Base-by-base conservation (phyloP, 2,329 filamentous ascomycete species). In the Rhexocercosporidium sp. region DNA sequence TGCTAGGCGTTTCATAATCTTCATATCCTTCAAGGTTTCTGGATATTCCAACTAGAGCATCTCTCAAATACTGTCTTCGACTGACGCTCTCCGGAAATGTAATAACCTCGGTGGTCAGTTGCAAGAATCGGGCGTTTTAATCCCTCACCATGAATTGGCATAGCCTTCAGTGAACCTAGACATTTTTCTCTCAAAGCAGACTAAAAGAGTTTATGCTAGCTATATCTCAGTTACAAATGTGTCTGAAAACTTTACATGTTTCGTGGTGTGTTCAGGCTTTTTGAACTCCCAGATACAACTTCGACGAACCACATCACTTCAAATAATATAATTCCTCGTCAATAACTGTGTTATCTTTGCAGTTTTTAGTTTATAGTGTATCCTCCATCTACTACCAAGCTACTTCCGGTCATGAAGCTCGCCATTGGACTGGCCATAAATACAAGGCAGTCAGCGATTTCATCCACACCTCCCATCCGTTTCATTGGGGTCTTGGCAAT, bases 401-500 rank as follows among this genome's bases (percentile, higher is more conserved):
- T 78, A 18, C 81, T 77, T 0, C 84, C 85, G 60, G 82, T 41
- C 39, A 87, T 83, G 71, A 81, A 87, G 65, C 84, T 86, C 64
- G 82, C 82, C 79, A 85, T 80, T 1, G 81, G 78, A 37, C 83
- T 85, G 20, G 82, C 83, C 66, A 88, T 72, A 65, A 85, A 85
- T 0, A 82, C 77, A 29, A 87, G 82, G 37, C 79, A 77, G 69
- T 88, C 84, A 0, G 83, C 84, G 69, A 88, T 81, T 75, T 88
- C 86, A 27, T 86, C 84, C 18, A 82, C 78, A 22, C 76, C 74
- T 0, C 79, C 84, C 37, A 86, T 74, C 9, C 85, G 79, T n/a
- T 79, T 77, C 56, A 86, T 69, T 0, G 85, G 83, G 3, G 83
- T 83, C 66, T 79, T 81, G 0, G 77, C 75, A 22, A 85, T 77